Evolutionary conservation across 345 rosid species (phyloP), one percentile per base, ranked within the genome.

Genomic region (Salix koriyanagi): DNA sequence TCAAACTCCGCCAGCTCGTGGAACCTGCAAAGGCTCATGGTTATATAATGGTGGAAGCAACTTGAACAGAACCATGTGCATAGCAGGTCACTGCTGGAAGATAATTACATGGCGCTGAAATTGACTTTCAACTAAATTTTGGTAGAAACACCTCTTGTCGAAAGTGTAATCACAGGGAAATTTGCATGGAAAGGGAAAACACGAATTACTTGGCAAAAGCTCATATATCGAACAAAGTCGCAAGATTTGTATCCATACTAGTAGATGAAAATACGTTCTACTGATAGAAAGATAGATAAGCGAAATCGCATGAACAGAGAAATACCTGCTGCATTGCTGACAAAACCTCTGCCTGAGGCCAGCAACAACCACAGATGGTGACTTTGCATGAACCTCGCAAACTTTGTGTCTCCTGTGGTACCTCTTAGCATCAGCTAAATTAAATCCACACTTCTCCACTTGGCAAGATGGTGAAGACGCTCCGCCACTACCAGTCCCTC

Each of bases 311-410:
- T 18, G 28, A 6, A 39, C 50, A 66, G n/a, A 66, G n/a, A 56
- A 34, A 41, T 75, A 92, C 98, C 97, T 92, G 97, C 98, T 94
- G 89, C 97, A 94, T 87, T 92, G 98, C 79, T 92, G 97, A 77
- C 97, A 92, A 80, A 92, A 91, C 69, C 95, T 85, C 80, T 94
- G 96, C 82, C 88, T 83, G 76, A 84, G 84, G 3, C 94, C 94
- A 25, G 87, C 84, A 76, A 92, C 90, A 70, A 80, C 64, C 70
- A 87, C 92, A 58, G 82, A 74, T 4, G 90, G 78, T 25, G 94
- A 89, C 87, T 94, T 92, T 46, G 97, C 86, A 80, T 94, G 97
- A 85, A 85, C 65, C 83, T 91, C 97, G 67, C 97, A 94, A 60
- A 94, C 98, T 88, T 79, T 92, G 81, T 92, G 98, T 73, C 97